These are phyloP conservation scores for Oxytropis ochrocephala DNA, from an alignment of 306 rosid genomes.

Conservation along the genomic window DNA sequence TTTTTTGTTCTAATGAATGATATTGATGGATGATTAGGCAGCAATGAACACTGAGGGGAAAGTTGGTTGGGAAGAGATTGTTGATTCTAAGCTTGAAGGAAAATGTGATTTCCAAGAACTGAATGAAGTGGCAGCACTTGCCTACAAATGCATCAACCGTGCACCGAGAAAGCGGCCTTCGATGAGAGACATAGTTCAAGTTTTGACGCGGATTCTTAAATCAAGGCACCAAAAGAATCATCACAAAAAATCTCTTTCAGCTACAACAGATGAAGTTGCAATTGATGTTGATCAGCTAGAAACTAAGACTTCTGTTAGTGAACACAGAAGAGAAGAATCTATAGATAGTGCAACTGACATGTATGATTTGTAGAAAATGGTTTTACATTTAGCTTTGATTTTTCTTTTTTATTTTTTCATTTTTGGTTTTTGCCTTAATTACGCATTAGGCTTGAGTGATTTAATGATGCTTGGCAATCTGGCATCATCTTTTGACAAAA, in stretches of 20 bases:
- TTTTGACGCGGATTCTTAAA: slow-evolving; percentile 56
- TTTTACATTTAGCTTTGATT: slow-evolving; percentile 22
- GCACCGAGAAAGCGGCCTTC: slow-evolving; percentile 75
- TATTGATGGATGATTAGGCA: slow-evolving; percentile 53
- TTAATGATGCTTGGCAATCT: slow-evolving; percentile 14
- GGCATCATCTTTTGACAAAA: slow-evolving; percentile 22
- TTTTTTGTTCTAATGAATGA: slow-evolving; percentile 9
- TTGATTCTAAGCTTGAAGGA: slow-evolving; percentile 73
- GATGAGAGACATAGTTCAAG: slow-evolving; percentile 92
- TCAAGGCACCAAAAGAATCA: slow-evolving; percentile 47
- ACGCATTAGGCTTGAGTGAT: slow-evolving; percentile 13
- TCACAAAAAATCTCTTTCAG: slow-evolving; percentile 52
- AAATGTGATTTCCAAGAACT: slow-evolving; percentile 65
- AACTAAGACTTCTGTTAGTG: slow-evolving; percentile 28
- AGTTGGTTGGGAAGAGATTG: slow-evolving; percentile 96
- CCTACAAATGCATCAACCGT: slow-evolving; percentile 75
- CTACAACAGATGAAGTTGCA: slow-evolving; percentile 55
- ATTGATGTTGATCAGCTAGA: slow-evolving; percentile 58
- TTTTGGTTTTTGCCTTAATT: slow-evolving; percentile 16
- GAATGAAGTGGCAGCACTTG: slow-evolving; percentile 81
- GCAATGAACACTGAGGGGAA: slow-evolving; percentile 93
- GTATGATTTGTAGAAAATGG: slow-evolving; percentile 50
- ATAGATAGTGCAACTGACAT: slow-evolving; percentile 68
- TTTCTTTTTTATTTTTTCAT: slow-evolving; percentile 12
- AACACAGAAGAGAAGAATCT: slow-evolving; percentile 80